Percentiles rank a stretch among this genome's conserved stretches.
phyloP scores from a whole-genome alignment of 2,329 filamentous ascomycete species.

The Alternaria solani region DNA sequence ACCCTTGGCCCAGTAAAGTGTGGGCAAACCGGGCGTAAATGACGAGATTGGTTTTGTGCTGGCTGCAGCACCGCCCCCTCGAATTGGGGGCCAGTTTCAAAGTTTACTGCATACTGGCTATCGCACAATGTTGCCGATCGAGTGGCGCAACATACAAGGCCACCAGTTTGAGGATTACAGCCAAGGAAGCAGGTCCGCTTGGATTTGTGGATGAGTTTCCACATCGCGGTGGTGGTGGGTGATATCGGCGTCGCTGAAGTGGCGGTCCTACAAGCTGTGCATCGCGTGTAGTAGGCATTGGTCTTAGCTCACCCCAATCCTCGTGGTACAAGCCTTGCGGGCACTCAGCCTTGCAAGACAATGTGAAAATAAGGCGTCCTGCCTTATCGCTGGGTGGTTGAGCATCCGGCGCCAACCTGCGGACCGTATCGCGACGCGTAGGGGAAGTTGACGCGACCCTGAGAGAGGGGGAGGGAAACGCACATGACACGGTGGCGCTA shows the following conservation, averaged over 20 bases:
- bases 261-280: neutral
- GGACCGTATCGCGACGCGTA: neutral
- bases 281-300: neutral
- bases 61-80: neutral
- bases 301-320: neutral
- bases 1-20: neutral
- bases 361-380: neutral
- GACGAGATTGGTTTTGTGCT: neutral
- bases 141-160: neutral
- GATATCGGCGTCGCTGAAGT: neutral
- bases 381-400: neutral
- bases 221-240: neutral
- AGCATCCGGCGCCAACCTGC: neutral
- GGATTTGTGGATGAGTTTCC: neutral
- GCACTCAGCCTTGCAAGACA: neutral
- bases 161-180: neutral
- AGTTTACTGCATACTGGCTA: neutral
- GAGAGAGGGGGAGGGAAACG: neutral
- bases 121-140: neutral
- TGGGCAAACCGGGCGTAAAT: neutral
- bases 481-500: neutral
- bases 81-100: neutral
- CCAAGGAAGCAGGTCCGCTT: neutral
- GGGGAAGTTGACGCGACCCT: neutral
- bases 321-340: neutral